Conservation (phyloP, 2,329 filamentous ascomycete genomes). For the Akanthomyces uredinophilus region DNA sequence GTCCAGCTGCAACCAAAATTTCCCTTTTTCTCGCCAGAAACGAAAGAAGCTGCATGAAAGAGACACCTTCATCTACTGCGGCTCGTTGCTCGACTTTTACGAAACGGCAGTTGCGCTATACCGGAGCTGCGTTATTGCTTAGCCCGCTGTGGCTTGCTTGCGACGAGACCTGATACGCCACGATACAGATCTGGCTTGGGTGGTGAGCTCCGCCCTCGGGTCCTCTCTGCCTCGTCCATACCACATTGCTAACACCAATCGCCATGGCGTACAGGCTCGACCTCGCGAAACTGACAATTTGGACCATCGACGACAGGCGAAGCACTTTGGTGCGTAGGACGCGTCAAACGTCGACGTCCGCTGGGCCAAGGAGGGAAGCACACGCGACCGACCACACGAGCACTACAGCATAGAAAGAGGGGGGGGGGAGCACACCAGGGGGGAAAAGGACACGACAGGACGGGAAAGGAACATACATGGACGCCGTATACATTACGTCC, state of each 20-base stretch:
- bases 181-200: not conserved
- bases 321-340: not conserved
- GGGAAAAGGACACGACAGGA: no score
- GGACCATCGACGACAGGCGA: not conserved
- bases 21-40: not conserved
- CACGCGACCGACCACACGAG: not conserved
- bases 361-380: not conserved
- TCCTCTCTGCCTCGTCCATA: not conserved
- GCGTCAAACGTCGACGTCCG: constrained; percentile 2
- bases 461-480: not conserved
- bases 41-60: not conserved
- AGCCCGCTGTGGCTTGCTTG: not conserved
- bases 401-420: not conserved
- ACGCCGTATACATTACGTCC: constrained; percentile 16
- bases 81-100: not conserved
- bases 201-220: not conserved
- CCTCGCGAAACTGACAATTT: not conserved
- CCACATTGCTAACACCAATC: not conserved
- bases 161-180: not conserved
- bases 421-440: not conserved
- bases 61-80: not conserved
- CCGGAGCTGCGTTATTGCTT: not conserved
- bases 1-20: not conserved
- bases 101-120: not conserved
- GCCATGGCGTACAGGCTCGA: not conserved